Percentiles rank a stretch among this genome's conserved stretches.
phyloP scores from a whole-genome alignment of 768 basidiomycete species.

The Termitomyces bulborhizus region DNA sequence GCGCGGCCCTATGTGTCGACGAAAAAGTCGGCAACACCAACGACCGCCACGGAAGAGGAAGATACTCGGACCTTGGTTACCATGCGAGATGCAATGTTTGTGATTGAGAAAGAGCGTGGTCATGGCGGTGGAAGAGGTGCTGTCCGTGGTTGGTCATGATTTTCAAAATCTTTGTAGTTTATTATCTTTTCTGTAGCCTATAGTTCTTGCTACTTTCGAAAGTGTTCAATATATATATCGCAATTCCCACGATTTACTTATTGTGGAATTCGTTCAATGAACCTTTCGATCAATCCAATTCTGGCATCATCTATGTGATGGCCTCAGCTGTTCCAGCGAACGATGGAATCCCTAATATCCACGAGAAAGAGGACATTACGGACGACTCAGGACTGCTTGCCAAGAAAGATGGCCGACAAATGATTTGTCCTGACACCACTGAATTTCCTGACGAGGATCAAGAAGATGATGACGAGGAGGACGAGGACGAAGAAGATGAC shows the following conservation, averaged over 20 bases:
- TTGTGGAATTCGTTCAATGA: not conserved
- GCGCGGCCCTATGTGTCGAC: slow-evolving; percentile 58
- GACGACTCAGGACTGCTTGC: not conserved
- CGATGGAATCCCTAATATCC: not conserved
- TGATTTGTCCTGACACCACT: slow-evolving; percentile 8
- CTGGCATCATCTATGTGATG: slow-evolving; percentile 10
- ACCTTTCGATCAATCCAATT: not conserved
- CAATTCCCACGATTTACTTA: not conserved
- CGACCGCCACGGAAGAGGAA: slow-evolving; percentile 37
- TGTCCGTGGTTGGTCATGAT: slow-evolving; percentile 55
- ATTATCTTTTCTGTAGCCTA: not conserved
- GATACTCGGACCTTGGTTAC: slow-evolving; percentile 58
- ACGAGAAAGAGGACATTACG: not conserved
- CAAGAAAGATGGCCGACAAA: not conserved
- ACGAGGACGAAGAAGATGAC: slow-evolving; percentile 18
- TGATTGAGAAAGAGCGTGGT: slow-evolving; percentile 74
- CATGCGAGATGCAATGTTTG: slow-evolving; percentile 80
- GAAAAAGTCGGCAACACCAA: slow-evolving; percentile 34
- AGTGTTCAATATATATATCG: not conserved
- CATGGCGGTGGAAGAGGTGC: slow-evolving; percentile 79
- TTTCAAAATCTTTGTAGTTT: not conserved
- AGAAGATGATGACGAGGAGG: slow-evolving; percentile 18
- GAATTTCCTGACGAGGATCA: slow-evolving; percentile 19
- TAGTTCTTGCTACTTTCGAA: too few relatives aligned
- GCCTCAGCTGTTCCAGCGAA: slow-evolving; percentile 1